Evolutionary conservation across 805 yeast species (phyloP).

Genomic region (Barnettozyma sucrosica): DNA sequence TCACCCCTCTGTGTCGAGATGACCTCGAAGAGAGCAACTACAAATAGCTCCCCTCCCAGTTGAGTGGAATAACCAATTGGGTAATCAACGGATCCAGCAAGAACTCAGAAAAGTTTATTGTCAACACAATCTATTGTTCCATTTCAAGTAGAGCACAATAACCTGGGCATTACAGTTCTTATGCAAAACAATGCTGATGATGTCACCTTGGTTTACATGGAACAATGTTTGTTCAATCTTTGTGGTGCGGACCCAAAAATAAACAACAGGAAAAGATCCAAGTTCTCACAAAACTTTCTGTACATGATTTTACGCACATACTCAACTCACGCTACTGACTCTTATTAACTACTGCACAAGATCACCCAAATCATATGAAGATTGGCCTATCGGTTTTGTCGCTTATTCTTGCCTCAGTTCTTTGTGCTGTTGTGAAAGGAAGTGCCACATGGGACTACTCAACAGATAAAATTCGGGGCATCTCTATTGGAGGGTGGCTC

Average conservation of each 20-base stretch:
- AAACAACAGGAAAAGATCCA: neutral
- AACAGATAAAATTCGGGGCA: constrained; percentile 31
- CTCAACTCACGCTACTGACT: neutral
- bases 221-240: too few species aligned
- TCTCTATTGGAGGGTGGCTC: constrained; percentile 68
- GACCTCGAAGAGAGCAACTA: neutral
- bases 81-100: neutral
- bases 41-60: neutral
- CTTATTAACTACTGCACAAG: neutral
- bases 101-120: neutral
- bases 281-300: neutral
- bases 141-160: too few species aligned
- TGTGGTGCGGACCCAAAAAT: neutral
- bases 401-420: neutral
- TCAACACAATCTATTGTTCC: neutral
- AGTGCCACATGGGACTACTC: constrained; percentile 20
- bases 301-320: neutral
- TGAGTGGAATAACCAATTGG: constrained; percentile 1
- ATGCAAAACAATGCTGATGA: neutral
- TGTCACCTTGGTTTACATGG: neutral
- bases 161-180: neutral
- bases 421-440: neutral
- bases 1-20: neutral
- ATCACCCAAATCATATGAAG: neutral
- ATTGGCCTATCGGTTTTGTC: neutral